phyloP scores from a whole-genome alignment of 106 monocot genomes.

The Narthecium ossifragum region DNA sequence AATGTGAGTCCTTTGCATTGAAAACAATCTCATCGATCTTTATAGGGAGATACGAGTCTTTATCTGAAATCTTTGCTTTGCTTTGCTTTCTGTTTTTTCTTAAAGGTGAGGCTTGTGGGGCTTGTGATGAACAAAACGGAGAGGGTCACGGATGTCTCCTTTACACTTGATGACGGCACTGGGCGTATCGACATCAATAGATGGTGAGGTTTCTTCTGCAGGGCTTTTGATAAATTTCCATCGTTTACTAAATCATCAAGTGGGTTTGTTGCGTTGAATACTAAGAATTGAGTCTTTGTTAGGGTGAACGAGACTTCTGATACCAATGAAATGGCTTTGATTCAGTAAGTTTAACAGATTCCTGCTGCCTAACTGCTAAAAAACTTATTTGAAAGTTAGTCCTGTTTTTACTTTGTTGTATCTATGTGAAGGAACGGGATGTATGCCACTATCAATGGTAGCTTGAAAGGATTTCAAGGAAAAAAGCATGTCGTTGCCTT shows the following conservation, averaged over 20 bases:
- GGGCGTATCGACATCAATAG: constrained; percentile 71
- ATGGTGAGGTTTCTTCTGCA: constrained; percentile 40
- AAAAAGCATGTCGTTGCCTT: constrained; percentile 50
- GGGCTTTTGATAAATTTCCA: too few relatives aligned
- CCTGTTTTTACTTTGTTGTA: constrained; percentile 1
- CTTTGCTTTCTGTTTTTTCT: background rate
- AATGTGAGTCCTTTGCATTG: constrained; percentile 42
- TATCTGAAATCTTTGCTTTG: background rate
- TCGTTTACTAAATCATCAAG: background rate
- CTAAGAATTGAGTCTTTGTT: constrained; percentile 4
- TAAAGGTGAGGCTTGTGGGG: constrained; percentile 70
- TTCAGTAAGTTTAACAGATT: constrained; percentile 42
- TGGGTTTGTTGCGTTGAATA: background rate
- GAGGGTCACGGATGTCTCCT: constrained; percentile 77
- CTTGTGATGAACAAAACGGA: constrained; percentile 66
- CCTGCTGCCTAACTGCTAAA: too few relatives aligned
- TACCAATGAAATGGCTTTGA: constrained; percentile 66
- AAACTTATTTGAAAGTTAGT: too few relatives aligned
- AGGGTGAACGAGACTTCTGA: constrained; percentile 79
- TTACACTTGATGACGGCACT: constrained; percentile 84
- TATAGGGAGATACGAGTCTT: too few relatives aligned
- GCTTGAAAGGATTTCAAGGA: constrained; percentile 57
- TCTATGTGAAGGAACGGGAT: constrained; percentile 45
- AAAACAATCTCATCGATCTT: too few relatives aligned
- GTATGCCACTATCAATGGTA: constrained; percentile 55